Evolutionary conservation across 164 flowering plant genomes (phyloP).

Genomic region (Vitis rupestris): DNA sequence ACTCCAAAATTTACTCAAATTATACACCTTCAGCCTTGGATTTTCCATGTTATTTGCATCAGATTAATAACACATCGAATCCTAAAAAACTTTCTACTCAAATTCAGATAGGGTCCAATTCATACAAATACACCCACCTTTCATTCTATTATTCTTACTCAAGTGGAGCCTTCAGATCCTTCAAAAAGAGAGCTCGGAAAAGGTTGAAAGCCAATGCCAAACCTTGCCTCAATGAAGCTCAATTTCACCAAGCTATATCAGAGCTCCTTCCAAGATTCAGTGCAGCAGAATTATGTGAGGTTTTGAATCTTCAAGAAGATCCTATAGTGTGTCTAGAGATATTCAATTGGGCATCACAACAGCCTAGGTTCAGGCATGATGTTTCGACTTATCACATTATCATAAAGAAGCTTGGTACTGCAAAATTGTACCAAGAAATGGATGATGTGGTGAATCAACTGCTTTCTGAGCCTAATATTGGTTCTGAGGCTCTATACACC

Average conservation of each 20-base stretch:
- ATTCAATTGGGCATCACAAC: conserved; percentile 82
- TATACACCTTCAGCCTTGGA: not conserved
- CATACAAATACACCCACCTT: not conserved
- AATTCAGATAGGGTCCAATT: not conserved
- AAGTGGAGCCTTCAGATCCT: conserved; percentile 29
- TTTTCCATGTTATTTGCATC: not conserved
- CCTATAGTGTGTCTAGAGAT: conserved; percentile 72
- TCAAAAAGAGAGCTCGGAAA: conserved; percentile 35
- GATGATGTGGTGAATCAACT: conserved; percentile 71
- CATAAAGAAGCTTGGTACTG: conserved; percentile 76
- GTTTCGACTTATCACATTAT: conserved; percentile 51
- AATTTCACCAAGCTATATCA: conserved; percentile 38
- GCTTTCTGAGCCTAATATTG: conserved; percentile 53
- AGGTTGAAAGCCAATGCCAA: conserved; percentile 30
- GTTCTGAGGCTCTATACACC: conserved; percentile 70
- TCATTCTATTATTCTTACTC: conserved; percentile 26
- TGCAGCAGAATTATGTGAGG: conserved; percentile 59
- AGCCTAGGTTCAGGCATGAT: conserved; percentile 76
- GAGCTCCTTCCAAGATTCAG: conserved; percentile 71
- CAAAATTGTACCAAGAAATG: conserved; percentile 69
- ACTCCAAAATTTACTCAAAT: not conserved
- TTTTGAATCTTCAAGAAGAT: conserved; percentile 43
- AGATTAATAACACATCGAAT: not conserved
- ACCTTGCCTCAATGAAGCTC: conserved; percentile 39
- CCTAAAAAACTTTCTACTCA: not conserved